Conservation (phyloP, 305 asterid species). For the Nicotiana rustica region DNA sequence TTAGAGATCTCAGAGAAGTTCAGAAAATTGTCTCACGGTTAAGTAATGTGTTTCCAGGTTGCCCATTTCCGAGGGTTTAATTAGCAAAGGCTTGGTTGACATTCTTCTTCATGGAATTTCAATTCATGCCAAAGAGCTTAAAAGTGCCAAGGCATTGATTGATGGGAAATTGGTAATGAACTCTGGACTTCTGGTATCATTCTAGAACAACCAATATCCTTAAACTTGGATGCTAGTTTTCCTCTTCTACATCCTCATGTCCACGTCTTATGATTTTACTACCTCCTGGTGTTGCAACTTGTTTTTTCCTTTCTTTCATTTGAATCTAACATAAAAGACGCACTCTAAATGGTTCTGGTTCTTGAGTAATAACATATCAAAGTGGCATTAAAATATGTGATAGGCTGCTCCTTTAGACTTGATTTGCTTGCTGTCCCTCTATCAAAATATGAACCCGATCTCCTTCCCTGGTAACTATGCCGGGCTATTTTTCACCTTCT, state of each 20-base stretch:
- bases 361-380: conserved; percentile 15
- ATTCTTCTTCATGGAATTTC: conserved; percentile 68
- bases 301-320: conserved; percentile 13
- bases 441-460: background rate
- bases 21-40: background rate
- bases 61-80: conserved; percentile 60
- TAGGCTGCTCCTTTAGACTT: no score
- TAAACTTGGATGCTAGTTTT: conserved; percentile 13
- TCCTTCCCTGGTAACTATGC: conserved; percentile 3
- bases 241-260: conserved; percentile 18
- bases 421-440: no score
- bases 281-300: background rate
- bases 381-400: conserved; percentile 10
- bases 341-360: background rate
- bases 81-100: conserved; percentile 60
- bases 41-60: conserved; percentile 54
- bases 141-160: conserved; percentile 69
- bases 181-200: background rate
- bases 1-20: conserved; percentile 4
- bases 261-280: background rate
- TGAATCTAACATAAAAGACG: background rate
- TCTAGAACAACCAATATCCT: background rate
- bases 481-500: background rate
- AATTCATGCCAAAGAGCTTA: conserved; percentile 76
- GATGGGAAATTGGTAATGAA: conserved; percentile 76